Evolutionary conservation across 495 filamentous ascomycete genomes (phyloP), one percentile per base, ranked within the genome.

Genomic region (Xylaria longipes): DNA sequence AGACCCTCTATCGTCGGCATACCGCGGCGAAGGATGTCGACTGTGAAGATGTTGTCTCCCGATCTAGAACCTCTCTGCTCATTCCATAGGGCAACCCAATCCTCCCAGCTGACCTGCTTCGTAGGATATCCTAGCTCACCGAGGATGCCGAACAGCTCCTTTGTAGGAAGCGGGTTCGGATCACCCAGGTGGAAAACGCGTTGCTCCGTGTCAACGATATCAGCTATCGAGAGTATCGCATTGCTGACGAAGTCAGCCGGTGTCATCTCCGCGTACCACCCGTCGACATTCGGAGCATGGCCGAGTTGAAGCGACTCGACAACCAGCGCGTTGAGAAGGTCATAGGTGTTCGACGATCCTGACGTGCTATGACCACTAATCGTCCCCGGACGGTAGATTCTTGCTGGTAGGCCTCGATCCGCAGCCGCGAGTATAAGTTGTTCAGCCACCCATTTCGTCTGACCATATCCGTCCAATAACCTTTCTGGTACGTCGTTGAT

Each of bases 251-350:
- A 91, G 78, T 92, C 90, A 3, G 90, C 90, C 0, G 90, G 90
- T 3, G 90, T 91, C 89, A 91, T 91, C 79, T 92, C 90, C 0
- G 89, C 89, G 35, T 87, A 86, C 90, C 90, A 92, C 64, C 88
- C 89, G 45, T 88, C 82, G 29, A 91, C 87, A 65, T 90, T 86
- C 0, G 90, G 90, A 5, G 85, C 85, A 65, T 86, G 86, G 27
- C 90, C 89, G 0, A 92, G 74, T 37, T 87, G 85, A 43, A 91
- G 85, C 9, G 90, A 91, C 73, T 92, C 90, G 2, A 92, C 89
- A 29, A 92, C 82, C 65, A 92, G 71, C 0, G 90, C 90, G 71
- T 87, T 88, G 15, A 92, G 80, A 7, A 92, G 82, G 84, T 92
- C 90, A 80, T 87, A 92, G 0, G 89, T 85, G 70, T 92, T 92